phyloP scores from a whole-genome alignment of 345 rosid genomes.

The Rhodomyrtus tomentosa region DNA sequence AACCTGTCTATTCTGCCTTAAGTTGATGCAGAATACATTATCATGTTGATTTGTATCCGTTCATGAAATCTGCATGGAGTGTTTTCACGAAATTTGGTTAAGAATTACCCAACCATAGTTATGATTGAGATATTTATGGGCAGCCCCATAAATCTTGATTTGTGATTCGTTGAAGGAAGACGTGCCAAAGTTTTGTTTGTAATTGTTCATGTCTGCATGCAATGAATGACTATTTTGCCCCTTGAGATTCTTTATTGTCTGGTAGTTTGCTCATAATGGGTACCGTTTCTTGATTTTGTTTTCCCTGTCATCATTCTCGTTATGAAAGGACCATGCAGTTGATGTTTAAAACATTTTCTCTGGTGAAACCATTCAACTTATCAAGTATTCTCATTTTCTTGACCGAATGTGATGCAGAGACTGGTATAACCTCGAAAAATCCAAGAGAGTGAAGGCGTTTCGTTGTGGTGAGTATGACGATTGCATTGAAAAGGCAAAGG shows the following conservation, averaged over 20 bases:
- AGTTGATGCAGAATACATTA: background rate
- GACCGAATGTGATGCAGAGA: slow-evolving; percentile 38
- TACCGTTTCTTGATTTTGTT: background rate
- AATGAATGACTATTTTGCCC: background rate
- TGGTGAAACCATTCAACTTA: background rate
- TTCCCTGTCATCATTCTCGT: background rate
- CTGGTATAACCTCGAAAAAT: slow-evolving; percentile 93
- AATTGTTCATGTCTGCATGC: background rate
- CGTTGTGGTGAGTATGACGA: slow-evolving; percentile 91
- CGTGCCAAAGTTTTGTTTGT: background rate
- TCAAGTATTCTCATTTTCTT: background rate
- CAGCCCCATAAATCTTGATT: background rate
- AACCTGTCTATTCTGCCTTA: background rate
- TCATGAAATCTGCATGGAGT: background rate
- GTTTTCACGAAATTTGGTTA: background rate
- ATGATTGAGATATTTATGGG: background rate
- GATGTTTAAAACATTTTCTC: background rate
- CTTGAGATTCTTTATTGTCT: background rate
- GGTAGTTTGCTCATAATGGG: background rate
- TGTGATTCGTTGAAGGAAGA: background rate
- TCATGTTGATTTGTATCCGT: background rate
- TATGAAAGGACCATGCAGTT: background rate
- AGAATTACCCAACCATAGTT: background rate
- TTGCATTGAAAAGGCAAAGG: slow-evolving; percentile 81
- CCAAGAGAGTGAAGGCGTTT: slow-evolving; percentile 90